Percentiles rank a stretch among this genome's conserved stretches.
Conservation (phyloP, 2,329 filamentous ascomycete species). For the Lomentospora prolificans region DNA sequence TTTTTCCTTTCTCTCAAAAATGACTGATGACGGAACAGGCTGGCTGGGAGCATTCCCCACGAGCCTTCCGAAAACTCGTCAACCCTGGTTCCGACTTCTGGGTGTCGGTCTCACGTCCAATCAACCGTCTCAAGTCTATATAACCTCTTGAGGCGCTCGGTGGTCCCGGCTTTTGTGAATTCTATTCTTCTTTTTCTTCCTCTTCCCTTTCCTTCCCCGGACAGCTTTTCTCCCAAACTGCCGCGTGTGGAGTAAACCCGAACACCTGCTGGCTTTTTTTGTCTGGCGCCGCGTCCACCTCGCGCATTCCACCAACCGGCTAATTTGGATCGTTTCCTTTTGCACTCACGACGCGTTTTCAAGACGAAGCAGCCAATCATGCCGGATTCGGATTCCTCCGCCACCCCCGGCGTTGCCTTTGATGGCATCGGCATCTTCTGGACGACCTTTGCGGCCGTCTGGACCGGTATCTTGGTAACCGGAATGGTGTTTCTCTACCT, state of each 20-base stretch:
- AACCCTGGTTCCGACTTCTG: too few species aligned
- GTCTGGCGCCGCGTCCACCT: too few species aligned
- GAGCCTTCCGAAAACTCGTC: too few species aligned
- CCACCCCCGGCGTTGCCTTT: conserved; percentile 11
- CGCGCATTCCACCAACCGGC: too few species aligned
- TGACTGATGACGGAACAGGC: too few species aligned
- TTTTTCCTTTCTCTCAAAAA: too few species aligned
- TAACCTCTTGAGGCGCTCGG: background rate
- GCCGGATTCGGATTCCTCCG: background rate
- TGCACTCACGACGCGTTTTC: background rate
- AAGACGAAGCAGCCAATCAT: background rate
- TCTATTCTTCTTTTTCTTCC: background rate
- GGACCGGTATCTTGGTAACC: conserved; percentile 27
- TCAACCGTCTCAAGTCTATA: background rate
- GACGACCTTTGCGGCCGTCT: conserved; percentile 24
- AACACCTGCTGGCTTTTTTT: too few species aligned
- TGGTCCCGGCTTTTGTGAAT: background rate
- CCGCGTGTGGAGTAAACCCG: too few species aligned
- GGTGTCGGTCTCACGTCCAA: too few species aligned
- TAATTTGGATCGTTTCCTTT: too few species aligned
- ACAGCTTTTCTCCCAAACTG: too few species aligned
- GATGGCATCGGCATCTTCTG: conserved; percentile 32
- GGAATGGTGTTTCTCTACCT: conserved; percentile 31
- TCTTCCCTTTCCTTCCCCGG: background rate
- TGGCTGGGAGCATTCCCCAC: too few species aligned